A percentile compares a stretch with the other conserved stretches of the same genome.
These are phyloP conservation scores for Scenedesmus sp. DNA, from an alignment of 163 green algal species.

Conservation along the genomic window DNA sequence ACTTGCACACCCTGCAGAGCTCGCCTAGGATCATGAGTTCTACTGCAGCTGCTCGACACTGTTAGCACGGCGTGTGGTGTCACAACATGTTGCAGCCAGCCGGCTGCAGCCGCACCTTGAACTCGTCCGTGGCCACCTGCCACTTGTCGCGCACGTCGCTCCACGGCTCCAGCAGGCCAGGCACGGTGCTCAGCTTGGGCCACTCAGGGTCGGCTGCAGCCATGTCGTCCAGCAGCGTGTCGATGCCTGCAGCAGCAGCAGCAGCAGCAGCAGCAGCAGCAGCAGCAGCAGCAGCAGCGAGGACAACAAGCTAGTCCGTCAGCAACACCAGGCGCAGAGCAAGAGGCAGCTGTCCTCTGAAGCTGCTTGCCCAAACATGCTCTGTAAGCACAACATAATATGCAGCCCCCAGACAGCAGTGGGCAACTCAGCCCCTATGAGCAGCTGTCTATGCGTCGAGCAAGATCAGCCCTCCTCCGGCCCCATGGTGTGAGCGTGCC, in stretches of 20 bases:
- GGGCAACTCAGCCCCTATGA: too few relatives aligned
- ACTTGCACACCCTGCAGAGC: too few relatives aligned
- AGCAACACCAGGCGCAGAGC: neutral
- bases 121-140: conserved; percentile 74
- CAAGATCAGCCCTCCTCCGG: too few relatives aligned
- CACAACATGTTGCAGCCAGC: neutral
- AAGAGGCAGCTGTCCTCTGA: neutral
- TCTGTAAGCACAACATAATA: neutral
- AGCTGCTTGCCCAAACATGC: neutral
- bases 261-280: neutral
- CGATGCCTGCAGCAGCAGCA: conserved; percentile 53
- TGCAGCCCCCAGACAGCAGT: too few relatives aligned
- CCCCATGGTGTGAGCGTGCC: neutral
- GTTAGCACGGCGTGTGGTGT: too few relatives aligned
- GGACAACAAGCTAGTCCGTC: neutral
- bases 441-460: too few relatives aligned
- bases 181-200: conserved; percentile 73
- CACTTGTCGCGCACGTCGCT: conserved; percentile 81
- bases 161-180: conserved; percentile 74
- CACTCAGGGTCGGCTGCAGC: conserved; percentile 73
- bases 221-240: conserved; percentile 82
- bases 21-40: too few relatives aligned
- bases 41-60: too few relatives aligned
- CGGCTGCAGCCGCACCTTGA: conserved; percentile 63
- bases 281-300: neutral